Evolutionary conservation across 2,329 filamentous ascomycete genomes (phyloP).

Genomic region (Plenodomus tracheiphilus): DNA sequence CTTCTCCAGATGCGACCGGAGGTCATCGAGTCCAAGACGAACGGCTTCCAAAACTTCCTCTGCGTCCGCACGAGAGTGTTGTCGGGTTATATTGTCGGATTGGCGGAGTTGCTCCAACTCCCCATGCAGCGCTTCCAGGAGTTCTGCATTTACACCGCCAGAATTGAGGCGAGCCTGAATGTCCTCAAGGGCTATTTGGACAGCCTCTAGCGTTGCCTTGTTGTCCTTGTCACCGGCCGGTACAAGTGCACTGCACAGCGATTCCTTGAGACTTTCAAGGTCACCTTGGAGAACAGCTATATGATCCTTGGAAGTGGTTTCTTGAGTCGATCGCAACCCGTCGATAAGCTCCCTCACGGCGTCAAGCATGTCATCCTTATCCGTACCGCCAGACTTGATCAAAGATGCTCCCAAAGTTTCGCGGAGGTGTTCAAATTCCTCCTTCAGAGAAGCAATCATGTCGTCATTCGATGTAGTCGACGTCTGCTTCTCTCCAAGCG

Average conservation of each 20-base stretch:
- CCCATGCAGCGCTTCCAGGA: slow-evolving; percentile 55
- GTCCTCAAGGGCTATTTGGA: slow-evolving; percentile 44
- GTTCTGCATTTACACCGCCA: slow-evolving; percentile 51
- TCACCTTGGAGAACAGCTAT: slow-evolving; percentile 49
- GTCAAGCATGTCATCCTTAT: slow-evolving; percentile 71
- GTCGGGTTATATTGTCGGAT: slow-evolving; percentile 46
- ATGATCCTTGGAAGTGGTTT: slow-evolving; percentile 46
- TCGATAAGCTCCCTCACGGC: slow-evolving; percentile 59
- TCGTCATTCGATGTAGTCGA: slow-evolving; percentile 47
- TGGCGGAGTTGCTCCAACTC: slow-evolving; percentile 55
- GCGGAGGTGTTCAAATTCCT: slow-evolving; percentile 64
- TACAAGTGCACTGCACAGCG: slow-evolving; percentile 48
- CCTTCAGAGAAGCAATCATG: slow-evolving; percentile 55
- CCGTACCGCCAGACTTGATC: slow-evolving; percentile 51
- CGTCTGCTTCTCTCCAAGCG: slow-evolving; percentile 42
- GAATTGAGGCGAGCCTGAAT: slow-evolving; percentile 37
- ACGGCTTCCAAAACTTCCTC: slow-evolving; percentile 55
- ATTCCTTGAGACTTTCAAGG: slow-evolving; percentile 49
- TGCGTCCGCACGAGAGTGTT: slow-evolving; percentile 48
- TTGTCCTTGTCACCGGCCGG: slow-evolving; percentile 42
- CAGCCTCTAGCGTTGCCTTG: slow-evolving; percentile 47
- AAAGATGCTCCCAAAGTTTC: slow-evolving; percentile 60
- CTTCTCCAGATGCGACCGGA: slow-evolving; percentile 54
- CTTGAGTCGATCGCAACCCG: slow-evolving; percentile 47
- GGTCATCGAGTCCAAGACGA: slow-evolving; percentile 54